Evolutionary conservation across 352 stramenopile species (phyloP), one percentile per base, ranked within the genome.

Genomic region (Phytopythium sindhum): DNA sequence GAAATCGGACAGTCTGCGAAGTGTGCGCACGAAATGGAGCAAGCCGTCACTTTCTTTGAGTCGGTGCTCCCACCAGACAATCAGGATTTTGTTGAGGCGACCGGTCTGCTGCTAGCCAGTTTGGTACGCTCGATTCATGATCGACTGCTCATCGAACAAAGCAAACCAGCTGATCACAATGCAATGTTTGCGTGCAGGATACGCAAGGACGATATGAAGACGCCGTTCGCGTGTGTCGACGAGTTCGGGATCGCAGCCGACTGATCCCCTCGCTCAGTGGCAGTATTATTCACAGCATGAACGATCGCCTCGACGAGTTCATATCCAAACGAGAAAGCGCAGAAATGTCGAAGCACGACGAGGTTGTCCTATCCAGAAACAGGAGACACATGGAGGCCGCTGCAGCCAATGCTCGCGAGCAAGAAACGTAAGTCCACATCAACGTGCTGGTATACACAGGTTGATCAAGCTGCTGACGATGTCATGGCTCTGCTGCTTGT

Each of bases 71-170:
- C 67, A 26, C 51, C 73, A 17, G 77, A 88, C n/a, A 58, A 81
- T 37, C 79, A 72, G 33, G 80, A 89, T 48, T 39, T 89, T 9
- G 12, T 87, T 10, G 45, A 60, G 4, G 77, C 65, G 1, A 66
- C 79, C 19, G 66, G 73, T 8, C 65, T 89, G 29, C 53, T 82
- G 31, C 61, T 91, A 5, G 51, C 68, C 44, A 70, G 70, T 10
- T 64, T 91, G 68, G 82, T 90, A 63, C 28, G 68, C 62, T 26
- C 2, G 44, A 26, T 11, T 44, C 26, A 11, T n/a, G 23, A 28
- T 9, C 10, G n/a, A 9, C 0, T 52, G 45, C n/a, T 29, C 41
- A 21, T 24, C 19, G 6, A 21, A 48, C 23, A 21, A 23, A 24
- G 41, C 19, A 7, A 17, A 23, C 41, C 5, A 21, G 41, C 19